Evolutionary conservation across 1,284 basidiomycete species (phyloP).

Genomic region (Trichosporon ovoides): DNA sequence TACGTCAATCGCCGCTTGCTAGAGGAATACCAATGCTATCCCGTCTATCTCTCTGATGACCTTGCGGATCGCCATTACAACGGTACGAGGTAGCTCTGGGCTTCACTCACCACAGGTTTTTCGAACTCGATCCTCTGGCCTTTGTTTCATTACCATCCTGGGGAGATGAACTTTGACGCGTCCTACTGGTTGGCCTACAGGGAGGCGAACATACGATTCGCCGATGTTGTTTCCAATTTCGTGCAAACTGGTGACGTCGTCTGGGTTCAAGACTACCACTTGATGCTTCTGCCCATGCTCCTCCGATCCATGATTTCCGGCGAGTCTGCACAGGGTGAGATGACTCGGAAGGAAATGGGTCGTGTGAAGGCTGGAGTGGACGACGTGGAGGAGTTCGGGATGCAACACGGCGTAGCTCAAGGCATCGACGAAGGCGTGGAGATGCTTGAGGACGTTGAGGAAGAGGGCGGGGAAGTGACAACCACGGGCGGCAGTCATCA

Average conservation of each 20-base stretch:
- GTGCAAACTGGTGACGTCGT: conserved; percentile 84
- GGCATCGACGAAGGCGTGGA: conserved; percentile 38
- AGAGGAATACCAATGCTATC: conserved; percentile 94
- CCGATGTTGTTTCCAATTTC: conserved; percentile 75
- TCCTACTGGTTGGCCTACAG: conserved; percentile 97
- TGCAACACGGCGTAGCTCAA: conserved; percentile 29
- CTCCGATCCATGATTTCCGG: conserved; percentile 82
- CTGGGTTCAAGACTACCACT: conserved; percentile 97
- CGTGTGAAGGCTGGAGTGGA: conserved; percentile 69
- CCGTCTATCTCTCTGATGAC: conserved; percentile 95
- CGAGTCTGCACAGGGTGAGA: conserved; percentile 57
- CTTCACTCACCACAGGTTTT: conserved; percentile 54
- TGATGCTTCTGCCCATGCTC: conserved; percentile 96
- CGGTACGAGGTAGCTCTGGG: conserved; percentile 48
- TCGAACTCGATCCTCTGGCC: conserved; percentile 99
- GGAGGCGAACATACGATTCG: conserved; percentile 92
- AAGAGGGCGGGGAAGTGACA: conserved; percentile 35
- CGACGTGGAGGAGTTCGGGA: conserved; percentile 51
- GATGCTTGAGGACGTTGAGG: conserved; percentile 38
- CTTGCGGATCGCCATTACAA: conserved; percentile 98
- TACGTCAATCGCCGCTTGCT: conserved; percentile 79
- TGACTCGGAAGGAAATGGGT: conserved; percentile 63
- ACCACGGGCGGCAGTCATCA: conserved; percentile 15
- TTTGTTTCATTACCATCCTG: conserved; percentile 96
- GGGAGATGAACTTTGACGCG: conserved; percentile 99